Evolutionary conservation across 495 filamentous ascomycete genomes (phyloP), one percentile per base, ranked within the genome.

Genomic region (Penicillium odoratum): DNA sequence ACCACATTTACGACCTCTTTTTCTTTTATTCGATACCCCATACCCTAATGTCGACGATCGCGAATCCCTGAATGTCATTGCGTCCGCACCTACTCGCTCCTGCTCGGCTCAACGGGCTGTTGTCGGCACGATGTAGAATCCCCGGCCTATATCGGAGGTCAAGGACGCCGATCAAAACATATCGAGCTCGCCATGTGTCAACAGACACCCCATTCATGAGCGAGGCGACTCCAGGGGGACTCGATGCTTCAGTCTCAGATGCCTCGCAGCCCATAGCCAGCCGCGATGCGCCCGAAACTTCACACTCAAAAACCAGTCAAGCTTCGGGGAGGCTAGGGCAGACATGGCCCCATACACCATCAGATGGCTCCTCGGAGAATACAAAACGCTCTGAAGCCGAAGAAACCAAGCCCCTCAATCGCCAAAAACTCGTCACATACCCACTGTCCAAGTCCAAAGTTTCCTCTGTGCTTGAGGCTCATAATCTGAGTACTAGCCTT

Each of bases 61-160:
- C 57, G 47, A 48, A 63, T 36, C 59, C 48, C 73, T 77, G 75
- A 76, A 78, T 78, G 75, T 77, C 63, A 63, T 57, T 66, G 60
- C 66, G 74, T 68, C 60, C 68, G 56, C 67, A 64, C 28, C 56
- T 56, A 45, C 46, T 71, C 42, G 59, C 69, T 62, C 73, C 64
- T 40, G 53, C 58, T 48, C 70, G 72, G 66, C 52, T 72, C 29
- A 67, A 63, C 57, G 69, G 70, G 62, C 65, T 73, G 48, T 57
- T 62, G 9, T 66, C 65, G 60, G 51, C 63, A 40, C 64, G 56
- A 59, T 65, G 61, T 45, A 62, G 63, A 46, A 60, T 47, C 53
- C 51, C 59, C 18, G 53, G 63, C 48, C 66, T 62, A 66, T 56
- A 60, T 63, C 69, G 61, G 60, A 62, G 40, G 21, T 59, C 26